Evolutionary conservation across 805 yeast genomes (phyloP).

Genomic region (Candida odintsovae): DNA sequence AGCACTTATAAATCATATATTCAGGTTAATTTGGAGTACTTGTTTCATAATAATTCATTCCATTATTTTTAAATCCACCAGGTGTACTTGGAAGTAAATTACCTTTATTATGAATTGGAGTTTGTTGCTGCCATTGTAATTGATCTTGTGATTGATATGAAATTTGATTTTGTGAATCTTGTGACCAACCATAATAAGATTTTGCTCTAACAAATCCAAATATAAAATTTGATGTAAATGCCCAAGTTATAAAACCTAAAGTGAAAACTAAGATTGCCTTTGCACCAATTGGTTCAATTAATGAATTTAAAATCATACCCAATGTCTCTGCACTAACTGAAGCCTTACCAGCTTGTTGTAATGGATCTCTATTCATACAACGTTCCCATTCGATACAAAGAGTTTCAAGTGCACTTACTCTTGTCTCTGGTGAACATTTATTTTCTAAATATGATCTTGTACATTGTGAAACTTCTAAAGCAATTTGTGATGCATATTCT

Average conservation of each 20-base stretch:
- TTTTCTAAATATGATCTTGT: slow-evolving; percentile 46
- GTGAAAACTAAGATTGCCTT: slow-evolving; percentile 46
- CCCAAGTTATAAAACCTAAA: slow-evolving; percentile 34
- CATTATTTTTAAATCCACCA: background rate
- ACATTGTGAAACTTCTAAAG: slow-evolving; percentile 51
- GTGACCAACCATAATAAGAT: slow-evolving; percentile 32
- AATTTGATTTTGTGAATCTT: slow-evolving; percentile 1
- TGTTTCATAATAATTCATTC: background rate
- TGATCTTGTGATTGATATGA: background rate
- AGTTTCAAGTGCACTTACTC: slow-evolving; percentile 53
- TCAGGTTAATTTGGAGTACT: background rate
- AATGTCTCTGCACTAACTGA: slow-evolving; percentile 55
- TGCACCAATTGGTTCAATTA: slow-evolving; percentile 62
- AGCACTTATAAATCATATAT: too few species aligned
- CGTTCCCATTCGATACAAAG: slow-evolving; percentile 57
- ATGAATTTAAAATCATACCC: slow-evolving; percentile 55
- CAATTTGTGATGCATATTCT: slow-evolving; percentile 38
- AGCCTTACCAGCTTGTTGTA: slow-evolving; percentile 41
- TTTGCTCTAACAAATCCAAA: slow-evolving; percentile 62
- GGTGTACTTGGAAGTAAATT: background rate
- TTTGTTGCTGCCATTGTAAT: background rate
- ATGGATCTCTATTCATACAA: slow-evolving; percentile 57
- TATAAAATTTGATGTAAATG: slow-evolving; percentile 56
- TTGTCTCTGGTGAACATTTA: slow-evolving; percentile 47
- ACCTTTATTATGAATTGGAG: background rate